Evolutionary conservation across 1,139 yeast species (phyloP).

Genomic region (Yamadazyma membranifaciens): DNA sequence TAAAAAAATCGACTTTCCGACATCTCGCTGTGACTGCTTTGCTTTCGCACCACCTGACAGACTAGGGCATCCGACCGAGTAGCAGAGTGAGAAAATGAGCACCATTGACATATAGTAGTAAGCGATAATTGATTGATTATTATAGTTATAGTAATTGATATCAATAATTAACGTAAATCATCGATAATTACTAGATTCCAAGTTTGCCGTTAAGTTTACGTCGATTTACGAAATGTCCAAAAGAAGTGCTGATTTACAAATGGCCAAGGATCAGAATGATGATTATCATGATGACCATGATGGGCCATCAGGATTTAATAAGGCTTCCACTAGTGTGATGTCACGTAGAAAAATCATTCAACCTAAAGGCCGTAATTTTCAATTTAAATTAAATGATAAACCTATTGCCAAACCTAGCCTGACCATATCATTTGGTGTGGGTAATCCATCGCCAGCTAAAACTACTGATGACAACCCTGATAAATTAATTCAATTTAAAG

Average conservation of each 20-base stretch:
- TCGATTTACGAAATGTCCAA: conserved; percentile 59
- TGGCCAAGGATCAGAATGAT: conserved; percentile 44
- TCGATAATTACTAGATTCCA: too few species aligned
- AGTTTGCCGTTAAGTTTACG: too few species aligned
- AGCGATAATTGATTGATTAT: too few species aligned
- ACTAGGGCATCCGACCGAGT: too few species aligned
- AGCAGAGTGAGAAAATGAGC: too few species aligned
- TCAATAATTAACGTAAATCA: too few species aligned
- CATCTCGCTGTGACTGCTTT: too few species aligned
- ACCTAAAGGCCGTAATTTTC: conserved; percentile 41
- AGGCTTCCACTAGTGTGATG: conserved; percentile 63
- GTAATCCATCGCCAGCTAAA: not conserved
- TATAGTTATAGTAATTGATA: too few species aligned
- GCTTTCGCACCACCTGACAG: too few species aligned
- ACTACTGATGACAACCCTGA: conserved; percentile 12
- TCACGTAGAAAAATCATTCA: conserved; percentile 66
- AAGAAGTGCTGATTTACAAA: conserved; percentile 62
- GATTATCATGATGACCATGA: conserved; percentile 14
- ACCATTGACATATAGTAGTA: too few species aligned
- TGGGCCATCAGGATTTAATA: conserved; percentile 34
- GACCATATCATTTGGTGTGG: not conserved
- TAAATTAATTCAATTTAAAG: conserved; percentile 49
- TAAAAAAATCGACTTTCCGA: too few species aligned
- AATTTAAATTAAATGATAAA: conserved; percentile 8
- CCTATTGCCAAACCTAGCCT: not conserved